Conservation (phyloP, 345 rosid genomes). For the Corymbia maculata region DNA sequence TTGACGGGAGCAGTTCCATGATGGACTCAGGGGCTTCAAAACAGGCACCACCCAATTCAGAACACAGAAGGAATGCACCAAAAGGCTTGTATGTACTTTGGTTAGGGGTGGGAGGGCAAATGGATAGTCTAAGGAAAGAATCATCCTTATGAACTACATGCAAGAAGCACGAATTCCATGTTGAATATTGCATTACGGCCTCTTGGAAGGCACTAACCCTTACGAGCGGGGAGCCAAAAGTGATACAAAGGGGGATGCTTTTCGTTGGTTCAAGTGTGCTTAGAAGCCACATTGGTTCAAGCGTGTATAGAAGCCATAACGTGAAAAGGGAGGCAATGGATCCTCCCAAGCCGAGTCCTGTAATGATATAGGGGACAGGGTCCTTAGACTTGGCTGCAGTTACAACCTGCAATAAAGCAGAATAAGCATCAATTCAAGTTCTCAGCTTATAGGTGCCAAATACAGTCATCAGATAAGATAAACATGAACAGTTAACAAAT, state of each 20-base stretch:
- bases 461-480: background rate
- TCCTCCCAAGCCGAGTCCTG: constrained; percentile 59
- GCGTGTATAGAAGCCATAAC: constrained; percentile 39
- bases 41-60: constrained; percentile 22
- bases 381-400: background rate
- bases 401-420: background rate
- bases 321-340: constrained; percentile 64
- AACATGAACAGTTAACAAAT: background rate
- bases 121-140: constrained; percentile 10
- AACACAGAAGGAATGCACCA: constrained; percentile 44
- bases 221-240: constrained; percentile 56
- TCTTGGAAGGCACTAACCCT: constrained; percentile 28
- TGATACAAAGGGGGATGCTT: constrained; percentile 51
- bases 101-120: background rate
- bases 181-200: constrained; percentile 14
- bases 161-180: constrained; percentile 44
- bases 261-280: constrained; percentile 9
- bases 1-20: constrained; percentile 6
- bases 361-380: constrained; percentile 17
- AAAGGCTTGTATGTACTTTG: constrained; percentile 28
- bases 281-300: constrained; percentile 26
- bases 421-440: background rate
- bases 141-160: constrained; percentile 34
- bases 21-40: constrained; percentile 37
- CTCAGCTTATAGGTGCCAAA: background rate